Base-by-base conservation (phyloP, 2,329 filamentous ascomycete genomes). In the Cordyceps farinosa region DNA sequence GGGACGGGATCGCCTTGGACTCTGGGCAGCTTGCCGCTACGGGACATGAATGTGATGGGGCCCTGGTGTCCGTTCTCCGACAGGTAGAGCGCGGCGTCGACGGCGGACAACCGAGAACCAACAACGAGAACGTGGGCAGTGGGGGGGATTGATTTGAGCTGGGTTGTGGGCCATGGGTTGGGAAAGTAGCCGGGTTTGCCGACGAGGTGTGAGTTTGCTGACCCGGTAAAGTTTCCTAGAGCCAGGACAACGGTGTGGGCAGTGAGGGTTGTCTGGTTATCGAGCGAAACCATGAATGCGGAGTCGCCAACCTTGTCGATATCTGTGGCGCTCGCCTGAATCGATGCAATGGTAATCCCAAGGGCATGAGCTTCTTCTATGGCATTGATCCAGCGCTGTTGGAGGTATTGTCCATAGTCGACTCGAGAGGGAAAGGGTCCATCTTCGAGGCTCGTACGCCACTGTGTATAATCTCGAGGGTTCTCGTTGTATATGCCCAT, bases 401-500 rank as follows among this genome's bases (percentile, higher is more conserved):
- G 48, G 0, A 64, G 51, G 22, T 64, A 61, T 17, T 50, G 15
- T 5, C 62, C 62, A 10, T 64, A 64, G 29, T 64, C 47, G 2
- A 64, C 56, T 6, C 62, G 55, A 8, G 62, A 64, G 9, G 56
- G 62, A 11, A 64, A 64, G 11, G 62, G 62, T 17, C 62, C 62
- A 15, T 64, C 62, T 9, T 61, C 51, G 4, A 61, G 42, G 27
- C 40, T 54, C 5, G 8, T 29, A 4, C 62, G 62, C 56, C 62
- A 64, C 30, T 64, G 55, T 40, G 62, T 64, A n/a, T 64, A 64
- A 50, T 64, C 62, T 27, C 44, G 48, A 1, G 51, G 55, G 36
- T 64, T 64, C n/a, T 55, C 55, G 22, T 51, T n/a, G 50, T 42
- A 60, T 3, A 64, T 64, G 11, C 62, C 62, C 62, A 64, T 64